phyloP scores from a whole-genome alignment of 495 filamentous ascomycete genomes.

The Sabuloglossum arenarium region DNA sequence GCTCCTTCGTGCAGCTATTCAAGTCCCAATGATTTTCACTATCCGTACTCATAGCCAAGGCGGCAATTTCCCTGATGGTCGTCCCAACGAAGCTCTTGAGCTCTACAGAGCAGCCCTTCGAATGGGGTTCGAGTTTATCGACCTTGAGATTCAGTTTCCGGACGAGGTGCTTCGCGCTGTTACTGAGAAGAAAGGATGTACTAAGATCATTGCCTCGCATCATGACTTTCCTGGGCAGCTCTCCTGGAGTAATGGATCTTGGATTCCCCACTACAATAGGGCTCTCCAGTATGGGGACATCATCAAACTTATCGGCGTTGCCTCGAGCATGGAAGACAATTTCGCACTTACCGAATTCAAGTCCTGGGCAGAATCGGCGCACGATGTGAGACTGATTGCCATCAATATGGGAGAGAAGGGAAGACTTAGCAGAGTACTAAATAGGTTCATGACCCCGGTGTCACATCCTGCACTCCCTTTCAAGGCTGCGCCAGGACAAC shows the following conservation, averaged over 20 bases:
- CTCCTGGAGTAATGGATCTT: slow-evolving; percentile 79
- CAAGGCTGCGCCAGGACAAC: slow-evolving; percentile 86
- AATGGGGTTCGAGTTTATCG: slow-evolving; percentile 75
- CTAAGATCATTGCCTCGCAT: slow-evolving; percentile 85
- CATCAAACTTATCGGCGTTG: slow-evolving; percentile 47
- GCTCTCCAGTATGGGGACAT: slow-evolving; percentile 45
- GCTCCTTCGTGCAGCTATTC: slow-evolving; percentile 48
- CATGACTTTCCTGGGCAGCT: slow-evolving; percentile 67
- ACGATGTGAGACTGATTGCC: slow-evolving; percentile 67
- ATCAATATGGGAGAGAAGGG: slow-evolving; percentile 89
- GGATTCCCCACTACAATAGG: slow-evolving; percentile 75
- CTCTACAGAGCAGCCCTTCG: slow-evolving; percentile 65
- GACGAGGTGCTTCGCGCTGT: slow-evolving; percentile 46
- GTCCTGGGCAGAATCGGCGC: slow-evolving; percentile 43
- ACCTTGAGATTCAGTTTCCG: slow-evolving; percentile 80
- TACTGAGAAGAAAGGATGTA: slow-evolving; percentile 43
- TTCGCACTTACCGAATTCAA: slow-evolving; percentile 69
- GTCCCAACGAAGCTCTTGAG: slow-evolving; percentile 40
- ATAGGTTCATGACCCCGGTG: slow-evolving; percentile 88
- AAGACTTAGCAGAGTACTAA: slow-evolving; percentile 75
- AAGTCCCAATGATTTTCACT: slow-evolving; percentile 85
- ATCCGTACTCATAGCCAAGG: slow-evolving; percentile 73
- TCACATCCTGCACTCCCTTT: slow-evolving; percentile 74
- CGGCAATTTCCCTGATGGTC: slow-evolving; percentile 67
- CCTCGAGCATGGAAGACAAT: slow-evolving; percentile 62